These are phyloP conservation scores for Globisporangium splendens DNA, from an alignment of 352 stramenopile species.

Conservation along the genomic window DNA sequence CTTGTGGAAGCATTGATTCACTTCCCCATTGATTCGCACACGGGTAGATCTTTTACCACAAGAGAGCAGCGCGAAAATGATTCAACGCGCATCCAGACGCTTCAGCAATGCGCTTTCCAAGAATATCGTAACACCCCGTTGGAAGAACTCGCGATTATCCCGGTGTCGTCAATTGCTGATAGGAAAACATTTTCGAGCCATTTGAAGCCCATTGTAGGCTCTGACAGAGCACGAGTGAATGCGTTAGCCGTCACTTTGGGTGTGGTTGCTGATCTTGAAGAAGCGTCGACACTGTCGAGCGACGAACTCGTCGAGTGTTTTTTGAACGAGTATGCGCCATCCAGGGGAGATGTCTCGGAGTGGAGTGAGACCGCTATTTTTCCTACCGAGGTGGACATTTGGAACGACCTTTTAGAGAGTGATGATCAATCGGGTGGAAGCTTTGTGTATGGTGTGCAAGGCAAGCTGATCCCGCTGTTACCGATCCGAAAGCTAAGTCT, in stretches of 20 bases:
- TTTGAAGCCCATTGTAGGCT: constrained; percentile 27
- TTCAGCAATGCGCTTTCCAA: constrained; percentile 72
- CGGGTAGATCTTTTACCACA: constrained; percentile 47
- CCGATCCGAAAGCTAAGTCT: constrained; percentile 94
- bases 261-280: constrained; percentile 34
- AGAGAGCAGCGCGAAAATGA: constrained; percentile 48
- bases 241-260: constrained; percentile 43
- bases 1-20: constrained; percentile 61
- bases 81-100: constrained; percentile 46
- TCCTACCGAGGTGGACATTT: constrained; percentile 89
- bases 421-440: constrained; percentile 15
- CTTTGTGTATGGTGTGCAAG: constrained; percentile 34
- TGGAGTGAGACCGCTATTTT: constrained; percentile 37
- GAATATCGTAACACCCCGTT: constrained; percentile 37
- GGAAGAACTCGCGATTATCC: constrained; percentile 60
- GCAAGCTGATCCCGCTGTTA: constrained; percentile 54
- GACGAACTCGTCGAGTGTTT: constrained; percentile 51
- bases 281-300: constrained; percentile 28
- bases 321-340: constrained; percentile 49
- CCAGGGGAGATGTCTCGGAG: constrained; percentile 19
- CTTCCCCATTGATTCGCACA: constrained; percentile 87
- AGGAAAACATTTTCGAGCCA: constrained; percentile 37
- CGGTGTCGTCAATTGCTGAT: constrained; percentile 46
- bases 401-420: constrained; percentile 51
- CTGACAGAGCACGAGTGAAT: constrained; percentile 28